Percentiles rank a stretch among this genome's conserved stretches.
Evolutionary conservation across 148 eudicot genomes (phyloP).

Genomic region (Vaccinium macrocarpon): DNA sequence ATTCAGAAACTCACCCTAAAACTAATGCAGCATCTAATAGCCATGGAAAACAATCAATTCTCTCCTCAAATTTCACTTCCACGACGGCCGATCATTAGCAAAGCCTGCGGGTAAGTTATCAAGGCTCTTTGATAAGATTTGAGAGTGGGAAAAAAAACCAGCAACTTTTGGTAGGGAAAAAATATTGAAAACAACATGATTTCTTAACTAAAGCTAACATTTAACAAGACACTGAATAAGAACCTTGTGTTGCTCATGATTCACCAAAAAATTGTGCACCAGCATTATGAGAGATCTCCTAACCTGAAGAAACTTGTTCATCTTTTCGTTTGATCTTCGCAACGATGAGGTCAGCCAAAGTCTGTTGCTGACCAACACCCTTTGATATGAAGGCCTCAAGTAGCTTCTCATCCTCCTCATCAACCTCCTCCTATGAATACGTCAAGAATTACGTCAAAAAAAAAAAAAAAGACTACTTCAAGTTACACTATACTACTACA

Average conservation of each 20-base stretch:
- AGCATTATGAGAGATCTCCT: background rate
- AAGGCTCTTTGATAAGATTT: background rate
- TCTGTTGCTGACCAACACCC: conserved; percentile 55
- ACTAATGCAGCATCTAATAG: background rate
- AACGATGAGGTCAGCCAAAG: conserved; percentile 75
- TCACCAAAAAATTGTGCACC: background rate
- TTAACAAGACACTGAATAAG: background rate
- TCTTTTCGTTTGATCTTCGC: conserved; percentile 63
- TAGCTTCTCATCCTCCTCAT: conserved; percentile 82
- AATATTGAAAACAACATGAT: background rate
- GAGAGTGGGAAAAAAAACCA: background rate
- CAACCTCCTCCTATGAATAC: conserved; percentile 45
- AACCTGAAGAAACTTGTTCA: conserved; percentile 64
- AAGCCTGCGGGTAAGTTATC: background rate
- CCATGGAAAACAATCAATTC: background rate
- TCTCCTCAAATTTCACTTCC: background rate
- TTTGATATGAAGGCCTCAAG: conserved; percentile 73
- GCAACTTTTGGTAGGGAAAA: background rate
- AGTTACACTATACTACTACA: background rate
- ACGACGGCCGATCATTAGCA: background rate
- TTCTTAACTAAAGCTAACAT: background rate
- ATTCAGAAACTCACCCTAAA: no score
- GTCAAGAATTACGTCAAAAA: background rate
- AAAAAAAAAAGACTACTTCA: background rate
- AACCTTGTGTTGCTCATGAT: background rate